These are phyloP conservation scores for Lipomyces yamanashiensis DNA, from an alignment of 805 yeast genomes.

Conservation along the genomic window DNA sequence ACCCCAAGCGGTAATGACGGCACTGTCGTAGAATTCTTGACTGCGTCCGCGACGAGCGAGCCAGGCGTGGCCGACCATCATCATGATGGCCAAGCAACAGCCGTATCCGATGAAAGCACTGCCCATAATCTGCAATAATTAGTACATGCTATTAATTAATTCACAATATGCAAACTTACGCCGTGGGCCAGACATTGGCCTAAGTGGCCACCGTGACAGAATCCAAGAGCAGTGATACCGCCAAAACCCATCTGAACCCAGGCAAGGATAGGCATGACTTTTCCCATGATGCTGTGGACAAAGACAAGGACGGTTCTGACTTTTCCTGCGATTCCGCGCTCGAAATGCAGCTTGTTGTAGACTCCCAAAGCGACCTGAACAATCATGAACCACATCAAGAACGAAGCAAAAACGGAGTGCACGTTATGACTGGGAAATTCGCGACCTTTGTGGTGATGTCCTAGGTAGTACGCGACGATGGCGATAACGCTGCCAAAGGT, in stretches of 20 bases:
- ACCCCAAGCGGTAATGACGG: constrained; percentile 86
- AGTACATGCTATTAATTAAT: not conserved
- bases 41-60: constrained; percentile 54
- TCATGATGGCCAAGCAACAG: constrained; percentile 64
- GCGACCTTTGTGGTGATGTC: constrained; percentile 48
- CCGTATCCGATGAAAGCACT: constrained; percentile 84
- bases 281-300: constrained; percentile 46
- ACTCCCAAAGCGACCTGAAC: constrained; percentile 47
- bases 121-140: constrained; percentile 69
- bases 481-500: constrained; percentile 45
- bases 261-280: constrained; percentile 52
- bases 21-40: constrained; percentile 85
- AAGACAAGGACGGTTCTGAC: constrained; percentile 42
- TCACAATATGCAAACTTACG: constrained; percentile 20
- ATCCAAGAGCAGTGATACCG: constrained; percentile 82
- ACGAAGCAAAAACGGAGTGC: constrained; percentile 46
- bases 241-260: constrained; percentile 84
- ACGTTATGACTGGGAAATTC: constrained; percentile 45
- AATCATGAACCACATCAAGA: constrained; percentile 43
- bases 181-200: constrained; percentile 98
- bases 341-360: constrained; percentile 47
- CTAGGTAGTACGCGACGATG: constrained; percentile 48
- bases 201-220: constrained; percentile 79
- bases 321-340: constrained; percentile 44
- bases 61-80: constrained; percentile 70